phyloP scores from a whole-genome alignment of 2,329 filamentous ascomycete species.

The Onygenales sp. region DNA sequence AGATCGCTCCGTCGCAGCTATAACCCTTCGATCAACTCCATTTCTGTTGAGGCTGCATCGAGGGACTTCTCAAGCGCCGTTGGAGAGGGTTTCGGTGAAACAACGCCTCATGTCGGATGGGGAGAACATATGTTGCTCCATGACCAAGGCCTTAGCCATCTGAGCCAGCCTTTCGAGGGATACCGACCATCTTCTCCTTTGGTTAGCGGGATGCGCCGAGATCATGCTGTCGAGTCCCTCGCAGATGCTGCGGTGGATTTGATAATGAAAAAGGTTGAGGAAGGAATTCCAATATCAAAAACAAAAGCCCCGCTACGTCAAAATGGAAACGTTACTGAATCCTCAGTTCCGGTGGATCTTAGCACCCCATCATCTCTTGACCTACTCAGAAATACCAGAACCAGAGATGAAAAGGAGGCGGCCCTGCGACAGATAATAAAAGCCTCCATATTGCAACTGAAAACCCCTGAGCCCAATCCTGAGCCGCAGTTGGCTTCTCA shows the following conservation, averaged over 20 bases:
- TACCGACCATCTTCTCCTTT: not conserved
- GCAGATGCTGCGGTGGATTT: conserved; percentile 22
- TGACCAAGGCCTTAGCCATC: not conserved
- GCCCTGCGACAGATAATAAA: conserved; percentile 24
- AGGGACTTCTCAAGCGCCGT: not conserved
- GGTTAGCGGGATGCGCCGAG: not conserved
- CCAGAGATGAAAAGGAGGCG: conserved; percentile 20
- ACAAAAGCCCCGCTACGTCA: conserved; percentile 12
- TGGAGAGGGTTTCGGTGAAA: not conserved
- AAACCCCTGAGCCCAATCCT: not conserved
- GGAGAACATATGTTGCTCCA: not conserved
- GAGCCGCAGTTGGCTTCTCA: not conserved
- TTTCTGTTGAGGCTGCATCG: not conserved
- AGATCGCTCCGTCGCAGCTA: not conserved
- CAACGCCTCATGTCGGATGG: not conserved
- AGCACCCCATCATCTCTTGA: conserved; percentile 2
- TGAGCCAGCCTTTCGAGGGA: not conserved
- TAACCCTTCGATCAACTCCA: not conserved
- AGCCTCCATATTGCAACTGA: conserved; percentile 1
- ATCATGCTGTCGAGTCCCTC: conserved; percentile 14
- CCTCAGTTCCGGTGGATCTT: not conserved
- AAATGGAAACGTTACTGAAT: conserved; percentile 3
- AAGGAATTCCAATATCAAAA: conserved; percentile 15
- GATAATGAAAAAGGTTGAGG: conserved; percentile 20
- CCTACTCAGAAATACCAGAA: conserved; percentile 3